Evolutionary conservation across 768 basidiomycete species (phyloP).

Genomic region (Lepiota brunneoincarnata): DNA sequence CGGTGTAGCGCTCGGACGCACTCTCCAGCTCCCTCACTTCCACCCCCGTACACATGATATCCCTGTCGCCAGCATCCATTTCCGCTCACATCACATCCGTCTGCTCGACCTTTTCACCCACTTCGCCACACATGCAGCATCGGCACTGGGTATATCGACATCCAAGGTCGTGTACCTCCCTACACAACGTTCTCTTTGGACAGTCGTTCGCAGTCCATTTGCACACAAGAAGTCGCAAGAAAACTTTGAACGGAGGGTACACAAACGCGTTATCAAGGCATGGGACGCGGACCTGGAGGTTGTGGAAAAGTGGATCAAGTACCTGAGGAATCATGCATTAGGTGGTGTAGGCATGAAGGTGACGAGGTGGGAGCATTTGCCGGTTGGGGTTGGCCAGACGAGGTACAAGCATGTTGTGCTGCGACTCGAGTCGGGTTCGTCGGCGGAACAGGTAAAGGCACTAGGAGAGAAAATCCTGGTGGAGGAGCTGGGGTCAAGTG

Average conservation of each 20-base stretch:
- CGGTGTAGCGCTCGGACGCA: too few species aligned
- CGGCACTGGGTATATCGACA: slow-evolving; percentile 79
- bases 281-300: slow-evolving; percentile 84
- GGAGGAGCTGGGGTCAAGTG: slow-evolving; percentile 19
- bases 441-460: slow-evolving; percentile 1
- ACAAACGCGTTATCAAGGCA: slow-evolving; percentile 85
- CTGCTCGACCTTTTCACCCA: slow-evolving; percentile 78
- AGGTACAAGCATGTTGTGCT: slow-evolving; percentile 7
- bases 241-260: slow-evolving; percentile 85
- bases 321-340: slow-evolving; percentile 71
- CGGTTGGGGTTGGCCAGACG: slow-evolving; percentile 40
- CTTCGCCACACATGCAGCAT: slow-evolving; percentile 81
- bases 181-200: slow-evolving; percentile 77
- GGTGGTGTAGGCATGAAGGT: slow-evolving; percentile 87
- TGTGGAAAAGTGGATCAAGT: slow-evolving; percentile 77
- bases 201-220: slow-evolving; percentile 84
- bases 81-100: slow-evolving; percentile 70
- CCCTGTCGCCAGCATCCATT: slow-evolving; percentile 80
- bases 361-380: slow-evolving; percentile 72
- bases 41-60: slow-evolving; percentile 64
- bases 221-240: slow-evolving; percentile 93
- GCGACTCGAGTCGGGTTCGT: not conserved
- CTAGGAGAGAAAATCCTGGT: slow-evolving; percentile 30
- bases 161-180: slow-evolving; percentile 67
- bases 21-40: slow-evolving; percentile 46